Base-by-base conservation (phyloP, 2,329 filamentous ascomycete genomes). In the Catunica adiposa region DNA sequence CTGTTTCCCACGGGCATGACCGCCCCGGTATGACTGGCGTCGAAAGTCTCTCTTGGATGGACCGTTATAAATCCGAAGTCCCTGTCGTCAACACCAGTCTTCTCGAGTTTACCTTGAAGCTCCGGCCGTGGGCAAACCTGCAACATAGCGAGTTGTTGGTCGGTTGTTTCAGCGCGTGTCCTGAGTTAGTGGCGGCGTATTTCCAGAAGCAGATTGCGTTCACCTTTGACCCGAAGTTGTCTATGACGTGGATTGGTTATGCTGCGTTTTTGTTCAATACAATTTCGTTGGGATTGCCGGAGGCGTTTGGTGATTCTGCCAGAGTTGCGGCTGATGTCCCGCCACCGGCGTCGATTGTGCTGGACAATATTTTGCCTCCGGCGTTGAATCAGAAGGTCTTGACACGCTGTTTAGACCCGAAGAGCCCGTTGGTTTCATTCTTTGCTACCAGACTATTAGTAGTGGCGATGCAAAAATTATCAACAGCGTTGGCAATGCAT, bases 161-260 rank as follows among this genome's bases (percentile, higher is more conserved):
- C 3, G 75, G 82, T 2, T 88, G 94, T 34, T 94, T 98, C 64
- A 75, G 74, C 59, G 79, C 79, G 6, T 86, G 84, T 0, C 90
- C 94, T 0, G 92, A 97, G 67, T 75, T 97, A 2, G 79, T 94
- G 1, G 84, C 88, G 46, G 82, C 89, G 63, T 98, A 94, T 66
- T 97, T 95, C 64, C 74, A 81, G 46, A 82, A 79, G 64, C 89
- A 88, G 64, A 82, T 78, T 59, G 79, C 83, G 55, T 92, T 97
- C 63, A 80, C 83, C 0, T 88, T 94, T 60, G 89, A 97, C 44
- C 89, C 92, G 0, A 97, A 95, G 64, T 75, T 94, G 3, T 92
- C 89, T 2, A 83, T 89, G 47, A 92, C 89, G 0, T 98, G 92
- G 92, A 86, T 97, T 61, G 89, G 90, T 44, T 95, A 94, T 65